These are phyloP conservation scores for Salicornia ramosissima DNA, from an alignment of 148 eudicot species.

Conservation along the genomic window DNA sequence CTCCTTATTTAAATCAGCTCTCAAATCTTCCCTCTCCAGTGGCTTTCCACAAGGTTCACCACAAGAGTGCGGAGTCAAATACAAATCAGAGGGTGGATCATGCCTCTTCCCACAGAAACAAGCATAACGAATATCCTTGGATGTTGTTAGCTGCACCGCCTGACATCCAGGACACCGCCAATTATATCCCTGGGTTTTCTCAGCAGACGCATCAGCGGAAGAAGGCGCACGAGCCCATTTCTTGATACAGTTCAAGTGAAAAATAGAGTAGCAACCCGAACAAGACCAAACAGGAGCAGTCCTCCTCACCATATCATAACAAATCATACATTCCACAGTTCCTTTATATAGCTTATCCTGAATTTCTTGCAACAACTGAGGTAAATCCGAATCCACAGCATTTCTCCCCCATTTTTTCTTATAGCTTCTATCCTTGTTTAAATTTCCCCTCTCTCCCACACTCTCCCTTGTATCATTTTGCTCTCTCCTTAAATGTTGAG, in stretches of 20 bases:
- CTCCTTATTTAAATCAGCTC: constrained; percentile 40
- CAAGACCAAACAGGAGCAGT: constrained; percentile 91
- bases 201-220: constrained; percentile 69
- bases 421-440: constrained; percentile 25
- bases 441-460: constrained; percentile 31
- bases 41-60: constrained; percentile 94
- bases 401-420: constrained; percentile 27
- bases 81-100: constrained; percentile 85
- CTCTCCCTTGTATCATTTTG: constrained; percentile 33
- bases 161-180: constrained; percentile 99
- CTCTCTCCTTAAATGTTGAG: constrained; percentile 45
- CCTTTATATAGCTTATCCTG: constrained; percentile 86
- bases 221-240: constrained; percentile 97
- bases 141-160: constrained; percentile 66
- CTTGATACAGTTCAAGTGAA: constrained; percentile 78
- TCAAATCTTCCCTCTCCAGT: constrained; percentile 57
- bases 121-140: constrained; percentile 69
- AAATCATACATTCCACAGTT: constrained; percentile 89
- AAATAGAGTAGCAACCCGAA: constrained; percentile 80
- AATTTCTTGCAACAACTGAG: constrained; percentile 88
- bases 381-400: constrained; percentile 37
- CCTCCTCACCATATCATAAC: constrained; percentile 91
- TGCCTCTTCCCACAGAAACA: constrained; percentile 97
- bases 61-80: constrained; percentile 91
- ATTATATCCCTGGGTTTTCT: constrained; percentile 77